Percentiles rank a stretch among this genome's conserved stretches.
phyloP scores from a whole-genome alignment of 306 rosid genomes.

The Hippophae rhamnoides region DNA sequence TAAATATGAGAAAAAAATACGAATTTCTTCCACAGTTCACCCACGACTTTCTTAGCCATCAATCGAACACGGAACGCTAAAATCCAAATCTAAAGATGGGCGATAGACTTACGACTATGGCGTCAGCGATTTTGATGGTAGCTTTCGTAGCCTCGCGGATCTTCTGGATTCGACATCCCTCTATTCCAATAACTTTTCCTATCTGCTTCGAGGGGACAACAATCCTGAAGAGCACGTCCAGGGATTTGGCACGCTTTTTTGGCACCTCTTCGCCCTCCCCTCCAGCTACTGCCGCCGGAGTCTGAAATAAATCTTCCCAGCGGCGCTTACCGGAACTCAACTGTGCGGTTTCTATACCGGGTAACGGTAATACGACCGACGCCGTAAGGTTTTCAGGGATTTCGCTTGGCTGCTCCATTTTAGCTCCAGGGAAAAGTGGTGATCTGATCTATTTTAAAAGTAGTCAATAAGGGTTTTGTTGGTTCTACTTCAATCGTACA shows the following conservation, averaged over 20 bases:
- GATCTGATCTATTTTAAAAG: too few relatives aligned
- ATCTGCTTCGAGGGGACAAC: conserved; percentile 84
- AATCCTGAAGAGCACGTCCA: conserved; percentile 75
- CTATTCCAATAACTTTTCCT: conserved; percentile 93
- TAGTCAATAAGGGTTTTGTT: too few relatives aligned
- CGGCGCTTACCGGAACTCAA: conserved; percentile 50
- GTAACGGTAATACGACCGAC: conserved; percentile 14
- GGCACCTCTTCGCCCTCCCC: conserved; percentile 34
- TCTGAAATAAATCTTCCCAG: conserved; percentile 48
- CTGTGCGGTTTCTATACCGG: conserved; percentile 26
- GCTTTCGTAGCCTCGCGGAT: conserved; percentile 78
- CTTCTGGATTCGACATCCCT: conserved; percentile 76
- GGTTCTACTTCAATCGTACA: too few relatives aligned
- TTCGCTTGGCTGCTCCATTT: conserved; percentile 62
- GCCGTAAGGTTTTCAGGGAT: conserved; percentile 41
- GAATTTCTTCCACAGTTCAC: background rate
- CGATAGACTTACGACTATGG: conserved; percentile 43
- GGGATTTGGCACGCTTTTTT: conserved; percentile 48
- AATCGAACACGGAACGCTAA: background rate
- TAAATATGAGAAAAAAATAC: background rate
- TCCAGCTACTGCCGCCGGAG: conserved; percentile 6
- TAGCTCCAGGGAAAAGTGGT: background rate
- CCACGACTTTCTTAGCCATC: background rate
- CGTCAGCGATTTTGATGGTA: conserved; percentile 76
- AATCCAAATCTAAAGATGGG: conserved; percentile 8